Evolutionary conservation across 108 stramenopile species (phyloP).

Genomic region (Stephanodiscus minutulus): DNA sequence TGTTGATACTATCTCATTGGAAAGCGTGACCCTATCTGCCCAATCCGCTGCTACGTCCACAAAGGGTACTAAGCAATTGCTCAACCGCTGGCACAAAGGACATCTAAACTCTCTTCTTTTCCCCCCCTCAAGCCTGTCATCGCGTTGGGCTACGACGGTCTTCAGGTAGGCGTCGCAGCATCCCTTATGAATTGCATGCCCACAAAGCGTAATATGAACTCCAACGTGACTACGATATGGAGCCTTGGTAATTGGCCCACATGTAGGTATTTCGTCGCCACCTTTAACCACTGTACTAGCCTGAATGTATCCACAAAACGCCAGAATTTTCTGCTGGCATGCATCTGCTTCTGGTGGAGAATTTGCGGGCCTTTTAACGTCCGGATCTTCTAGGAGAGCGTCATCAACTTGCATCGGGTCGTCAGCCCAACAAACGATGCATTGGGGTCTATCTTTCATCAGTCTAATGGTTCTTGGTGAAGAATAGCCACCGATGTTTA

Average conservation of each 20-base stretch:
- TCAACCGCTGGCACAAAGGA: slow-evolving; percentile 79
- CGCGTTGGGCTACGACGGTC: slow-evolving; percentile 63
- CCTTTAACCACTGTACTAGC: slow-evolving; percentile 84
- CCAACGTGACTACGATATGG: slow-evolving; percentile 64
- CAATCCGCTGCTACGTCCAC: slow-evolving; percentile 85
- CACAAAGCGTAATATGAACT: slow-evolving; percentile 78
- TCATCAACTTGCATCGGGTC: slow-evolving; percentile 35
- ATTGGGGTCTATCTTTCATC: slow-evolving; percentile 64
- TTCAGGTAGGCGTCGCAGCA: slow-evolving; percentile 84
- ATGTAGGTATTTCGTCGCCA: slow-evolving; percentile 64
- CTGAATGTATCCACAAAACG: slow-evolving; percentile 81
- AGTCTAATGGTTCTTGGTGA: slow-evolving; percentile 44
- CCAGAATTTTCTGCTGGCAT: slow-evolving; percentile 62
- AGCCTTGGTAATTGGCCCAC: slow-evolving; percentile 4
- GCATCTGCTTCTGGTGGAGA: slow-evolving; percentile 23
- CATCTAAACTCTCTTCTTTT: slow-evolving; percentile 77
- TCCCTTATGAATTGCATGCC: slow-evolving; percentile 85
- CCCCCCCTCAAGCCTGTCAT: slow-evolving; percentile 64
- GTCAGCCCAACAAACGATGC: slow-evolving; percentile 78
- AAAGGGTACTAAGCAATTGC: slow-evolving; percentile 84
- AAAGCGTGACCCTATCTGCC: slow-evolving; percentile 45
- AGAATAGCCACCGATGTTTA: slow-evolving; percentile 4
- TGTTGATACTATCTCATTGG: slow-evolving; percentile 8
- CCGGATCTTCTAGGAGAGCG: slow-evolving; percentile 5
- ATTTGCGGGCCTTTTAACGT: slow-evolving; percentile 18